Base-by-base conservation (phyloP, 1,284 basidiomycete genomes). In the Ganoderma sp. region DNA sequence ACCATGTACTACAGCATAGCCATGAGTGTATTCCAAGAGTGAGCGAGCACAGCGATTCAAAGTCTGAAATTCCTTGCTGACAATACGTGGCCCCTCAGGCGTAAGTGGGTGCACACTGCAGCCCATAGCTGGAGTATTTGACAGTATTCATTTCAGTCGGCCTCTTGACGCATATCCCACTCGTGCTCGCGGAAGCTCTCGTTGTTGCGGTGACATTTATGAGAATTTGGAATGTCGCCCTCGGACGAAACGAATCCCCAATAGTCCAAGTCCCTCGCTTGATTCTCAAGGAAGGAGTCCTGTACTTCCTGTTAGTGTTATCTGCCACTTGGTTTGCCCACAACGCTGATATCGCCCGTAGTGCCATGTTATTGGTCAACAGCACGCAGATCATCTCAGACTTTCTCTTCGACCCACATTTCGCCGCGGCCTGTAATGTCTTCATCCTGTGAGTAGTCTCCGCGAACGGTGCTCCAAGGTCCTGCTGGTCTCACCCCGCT, bases 271-370 rank as follows among this genome's bases (percentile, higher is more conserved):
- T 58, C 15, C 28, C 63, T 25, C 37, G 58, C 14, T 22, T 68
- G 43, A n/a, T 68, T 15, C 60, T 65, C 17, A 60, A 54, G 19
- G 67, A 68, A 57, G 67, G 67, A 6, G 42, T 56, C 4, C 58
- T 68, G 2, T 68, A 68, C 32, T 68, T 68, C 32, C 15, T 52
- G 67, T 65, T 10, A 61, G 67, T 61, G 5, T 14, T 25, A 10
- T n/a, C 4, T 14, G 48, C 12, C 14, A 25, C 52, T 2, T 25
- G 15, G n/a, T 6, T 19, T 25, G 6, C 5, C 28, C 22, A 19
- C 5, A 48, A 39, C n/a, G 41, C 25, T 52, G 8, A 52, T 22
- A 14, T 28, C 12, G 22, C 22, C 48, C 22, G 37, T 32, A 67
- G 66, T 6, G 61, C 66, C 14, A 67, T 67, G 66, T 12, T 63